phyloP scores from a whole-genome alignment of 2,329 filamentous ascomycete species.

The Penicillium thymicola region DNA sequence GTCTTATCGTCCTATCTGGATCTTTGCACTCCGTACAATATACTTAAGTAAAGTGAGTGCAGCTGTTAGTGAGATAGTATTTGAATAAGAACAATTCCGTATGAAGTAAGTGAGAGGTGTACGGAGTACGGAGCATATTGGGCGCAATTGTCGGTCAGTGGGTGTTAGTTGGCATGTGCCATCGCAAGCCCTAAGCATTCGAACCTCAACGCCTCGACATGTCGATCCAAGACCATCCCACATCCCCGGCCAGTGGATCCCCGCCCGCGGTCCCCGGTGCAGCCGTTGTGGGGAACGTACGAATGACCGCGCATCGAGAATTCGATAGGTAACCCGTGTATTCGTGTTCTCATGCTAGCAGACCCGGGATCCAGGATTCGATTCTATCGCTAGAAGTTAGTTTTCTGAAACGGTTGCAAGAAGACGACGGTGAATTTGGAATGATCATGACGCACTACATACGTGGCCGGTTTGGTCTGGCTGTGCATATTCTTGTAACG shows the following conservation, averaged over 20 bases:
- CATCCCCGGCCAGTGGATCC: not conserved
- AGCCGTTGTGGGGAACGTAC: not conserved
- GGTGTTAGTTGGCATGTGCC: not conserved
- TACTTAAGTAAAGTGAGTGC: not conserved
- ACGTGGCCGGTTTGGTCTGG: not conserved
- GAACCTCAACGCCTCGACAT: not conserved
- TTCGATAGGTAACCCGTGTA: not conserved
- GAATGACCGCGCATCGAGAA: not conserved
- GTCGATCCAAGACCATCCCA: not conserved
- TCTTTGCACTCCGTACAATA: not conserved
- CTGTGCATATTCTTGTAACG: not conserved
- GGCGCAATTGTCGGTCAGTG: not conserved
- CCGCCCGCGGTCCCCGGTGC: not conserved
- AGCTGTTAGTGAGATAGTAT: not conserved
- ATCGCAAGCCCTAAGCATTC: not conserved
- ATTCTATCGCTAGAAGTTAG: not conserved
- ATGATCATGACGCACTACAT: not conserved
- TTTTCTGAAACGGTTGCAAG: not conserved
- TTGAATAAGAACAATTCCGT: not conserved
- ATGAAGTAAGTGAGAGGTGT: not conserved
- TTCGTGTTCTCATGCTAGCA: not conserved
- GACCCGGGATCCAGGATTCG: not conserved
- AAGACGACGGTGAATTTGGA: not conserved
- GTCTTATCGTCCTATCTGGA: not conserved
- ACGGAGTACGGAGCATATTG: too few species aligned